Percentiles rank a stretch among this genome's conserved stretches.
phyloP scores from a whole-genome alignment of 106 monocot genomes.

The Dendrobium huoshanense region DNA sequence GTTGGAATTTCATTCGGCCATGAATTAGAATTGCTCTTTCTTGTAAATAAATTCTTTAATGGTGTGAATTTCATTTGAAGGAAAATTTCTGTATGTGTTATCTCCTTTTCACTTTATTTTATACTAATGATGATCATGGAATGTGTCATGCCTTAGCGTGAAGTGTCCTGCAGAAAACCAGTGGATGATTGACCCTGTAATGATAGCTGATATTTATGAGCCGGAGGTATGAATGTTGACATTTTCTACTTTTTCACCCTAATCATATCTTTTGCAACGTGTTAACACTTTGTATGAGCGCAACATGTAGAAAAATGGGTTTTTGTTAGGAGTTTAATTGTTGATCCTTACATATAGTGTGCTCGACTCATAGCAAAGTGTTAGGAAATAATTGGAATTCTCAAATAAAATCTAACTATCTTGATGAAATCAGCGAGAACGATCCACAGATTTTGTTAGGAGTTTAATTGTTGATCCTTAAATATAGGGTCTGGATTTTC shows the following conservation, averaged over 20 bases:
- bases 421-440: too few species aligned
- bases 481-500: slow-evolving; percentile 75
- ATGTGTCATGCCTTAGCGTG: slow-evolving; percentile 46
- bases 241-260: not conserved
- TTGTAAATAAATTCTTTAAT: not conserved
- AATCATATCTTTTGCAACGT: not conserved
- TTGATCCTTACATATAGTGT: not conserved
- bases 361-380: not conserved
- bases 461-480: not conserved
- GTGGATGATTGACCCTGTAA: slow-evolving; percentile 83
- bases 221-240: slow-evolving; percentile 49
- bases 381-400: too few species aligned
- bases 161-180: slow-evolving; percentile 72
- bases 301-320: not conserved
- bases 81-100: not conserved
- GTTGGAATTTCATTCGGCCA: slow-evolving; percentile 6
- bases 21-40: not conserved
- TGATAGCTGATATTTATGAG: slow-evolving; percentile 83
- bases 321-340: not conserved
- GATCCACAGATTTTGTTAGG: not conserved
- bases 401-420: too few species aligned
- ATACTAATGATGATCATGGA: slow-evolving; percentile 7
- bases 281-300: not conserved
- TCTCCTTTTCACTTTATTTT: not conserved
- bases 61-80: not conserved